Base-by-base conservation (phyloP, 2,329 filamentous ascomycete species). In the Apiospora rasikravindrae region DNA sequence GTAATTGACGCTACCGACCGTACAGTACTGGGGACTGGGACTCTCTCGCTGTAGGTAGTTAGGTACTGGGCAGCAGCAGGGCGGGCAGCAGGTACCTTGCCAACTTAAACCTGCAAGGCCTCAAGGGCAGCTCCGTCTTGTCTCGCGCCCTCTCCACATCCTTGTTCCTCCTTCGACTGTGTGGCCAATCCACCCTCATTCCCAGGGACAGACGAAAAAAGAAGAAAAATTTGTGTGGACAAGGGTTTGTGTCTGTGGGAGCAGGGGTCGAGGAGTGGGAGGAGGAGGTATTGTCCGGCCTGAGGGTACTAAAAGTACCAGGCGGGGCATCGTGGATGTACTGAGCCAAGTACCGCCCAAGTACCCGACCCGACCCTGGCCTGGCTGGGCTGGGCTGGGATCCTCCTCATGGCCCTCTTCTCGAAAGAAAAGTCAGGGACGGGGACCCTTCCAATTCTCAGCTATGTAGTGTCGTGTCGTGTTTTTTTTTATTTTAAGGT, bases 81-180 rank as follows among this genome's bases (percentile, higher is more conserved):
- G 33, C 33, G 33, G 33, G 47, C 47, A 51, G 26, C 51, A 57
- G 8, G 51, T 57, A 57, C 51, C 51, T 33, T 57, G n/a, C 51
- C 51, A 57, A 57, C 51, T 57, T 57, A 22, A 57, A 16, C 49
- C 49, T 51, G 49, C 49, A 51, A 51, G 49, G 49, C 49, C 49
- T 51, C 49, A 51, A 51, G n/a, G 49, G 11, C 49, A 14, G 24
- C 51, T 53, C 51, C 51, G 51, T 53, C 51, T 53, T 53, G 51
- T 53, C 51, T 57, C 49, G 66, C 67, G 42, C 64, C 47, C 45
- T 47, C 72, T 53, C 67, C 47, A 71, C 67, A 69, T 42, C 69
- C 69, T 44, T 73, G 71, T 40, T 26, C 49, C 45, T 24, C 47
- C 47, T 26, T 51, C 47, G 22, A 51, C 19, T 14, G 33, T 19